Percentiles rank a stretch among this genome's conserved stretches.
phyloP scores from a whole-genome alignment of 2,329 filamentous ascomycete genomes.

The Monosporascus sp. region DNA sequence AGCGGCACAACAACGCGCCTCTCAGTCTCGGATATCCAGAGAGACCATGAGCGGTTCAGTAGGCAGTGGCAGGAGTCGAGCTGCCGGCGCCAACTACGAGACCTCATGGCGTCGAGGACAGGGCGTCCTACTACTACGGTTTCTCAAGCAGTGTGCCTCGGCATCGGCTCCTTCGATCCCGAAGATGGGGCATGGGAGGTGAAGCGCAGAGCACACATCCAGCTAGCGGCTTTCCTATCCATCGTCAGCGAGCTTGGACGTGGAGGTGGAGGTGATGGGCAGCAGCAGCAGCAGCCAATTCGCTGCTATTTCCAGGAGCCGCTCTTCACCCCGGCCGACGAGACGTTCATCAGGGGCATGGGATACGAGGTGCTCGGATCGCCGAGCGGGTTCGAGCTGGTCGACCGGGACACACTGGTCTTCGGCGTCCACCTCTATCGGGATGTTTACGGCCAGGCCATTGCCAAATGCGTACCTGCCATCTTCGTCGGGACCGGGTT shows the following conservation, averaged over 20 bases:
- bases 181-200: conserved; percentile 39
- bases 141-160: conserved; percentile 46
- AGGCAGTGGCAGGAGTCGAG: conserved; percentile 21
- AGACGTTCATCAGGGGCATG: conserved; percentile 46
- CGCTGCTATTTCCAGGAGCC: conserved; percentile 50
- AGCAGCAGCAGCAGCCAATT: conserved; percentile 23
- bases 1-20: conserved; percentile 8
- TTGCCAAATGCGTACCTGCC: conserved; percentile 40
- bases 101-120: conserved; percentile 25
- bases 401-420: conserved; percentile 46
- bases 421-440: conserved; percentile 59
- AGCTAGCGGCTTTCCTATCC: conserved; percentile 46
- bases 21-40: conserved; percentile 16
- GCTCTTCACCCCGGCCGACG: conserved; percentile 42
- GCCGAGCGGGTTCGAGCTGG: conserved; percentile 45
- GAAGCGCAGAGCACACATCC: conserved; percentile 41
- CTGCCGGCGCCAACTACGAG: conserved; percentile 27
- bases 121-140: conserved; percentile 16
- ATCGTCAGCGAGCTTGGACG: conserved; percentile 35
- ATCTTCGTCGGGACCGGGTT: conserved; percentile 54
- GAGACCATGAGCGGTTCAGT: conserved; percentile 15
- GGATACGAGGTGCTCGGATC: conserved; percentile 47
- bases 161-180: conserved; percentile 50
- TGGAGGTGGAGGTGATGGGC: too few species aligned
- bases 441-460: conserved; percentile 45